phyloP scores from a whole-genome alignment of 768 basidiomycete species.

The Austroboletus festivus region DNA sequence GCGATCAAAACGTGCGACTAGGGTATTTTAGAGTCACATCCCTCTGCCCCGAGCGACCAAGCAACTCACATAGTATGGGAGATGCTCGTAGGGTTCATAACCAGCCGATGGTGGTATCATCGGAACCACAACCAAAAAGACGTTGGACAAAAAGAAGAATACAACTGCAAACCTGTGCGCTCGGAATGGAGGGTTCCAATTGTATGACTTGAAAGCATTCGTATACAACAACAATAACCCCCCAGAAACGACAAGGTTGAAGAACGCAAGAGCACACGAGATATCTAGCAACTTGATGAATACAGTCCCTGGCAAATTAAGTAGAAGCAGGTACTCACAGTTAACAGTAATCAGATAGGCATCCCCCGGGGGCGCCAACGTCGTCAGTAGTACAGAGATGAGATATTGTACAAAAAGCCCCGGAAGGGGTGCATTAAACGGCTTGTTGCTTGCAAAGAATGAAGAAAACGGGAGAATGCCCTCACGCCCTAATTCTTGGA shows the following conservation, averaged over 20 bases:
- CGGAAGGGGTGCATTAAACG: constrained; percentile 63
- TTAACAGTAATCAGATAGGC: constrained; percentile 71
- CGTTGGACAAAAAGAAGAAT: constrained; percentile 61
- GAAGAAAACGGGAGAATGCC: constrained; percentile 63
- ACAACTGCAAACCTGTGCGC: constrained; percentile 47
- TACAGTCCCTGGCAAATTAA: neutral
- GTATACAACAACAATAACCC: constrained; percentile 65
- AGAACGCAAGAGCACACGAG: constrained; percentile 54
- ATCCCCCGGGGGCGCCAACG: constrained; percentile 65
- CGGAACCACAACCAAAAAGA: constrained; percentile 61
- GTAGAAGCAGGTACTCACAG: constrained; percentile 44
- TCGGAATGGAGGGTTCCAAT: constrained; percentile 66
- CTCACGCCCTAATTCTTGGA: constrained; percentile 73
- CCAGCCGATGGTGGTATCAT: constrained; percentile 58
- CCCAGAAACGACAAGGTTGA: constrained; percentile 57
- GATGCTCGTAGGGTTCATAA: constrained; percentile 47
- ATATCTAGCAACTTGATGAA: constrained; percentile 38
- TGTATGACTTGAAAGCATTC: constrained; percentile 36
- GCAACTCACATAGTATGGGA: constrained; percentile 67
- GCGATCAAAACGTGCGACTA: constrained; percentile 52
- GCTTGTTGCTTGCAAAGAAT: constrained; percentile 69
- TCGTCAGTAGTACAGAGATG: constrained; percentile 52
- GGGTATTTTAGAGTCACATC: neutral
- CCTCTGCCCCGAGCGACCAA: neutral
- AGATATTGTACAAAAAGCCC: constrained; percentile 63